Base-by-base conservation (phyloP, 495 filamentous ascomycete genomes). In the Bryoglossum gracile region DNA sequence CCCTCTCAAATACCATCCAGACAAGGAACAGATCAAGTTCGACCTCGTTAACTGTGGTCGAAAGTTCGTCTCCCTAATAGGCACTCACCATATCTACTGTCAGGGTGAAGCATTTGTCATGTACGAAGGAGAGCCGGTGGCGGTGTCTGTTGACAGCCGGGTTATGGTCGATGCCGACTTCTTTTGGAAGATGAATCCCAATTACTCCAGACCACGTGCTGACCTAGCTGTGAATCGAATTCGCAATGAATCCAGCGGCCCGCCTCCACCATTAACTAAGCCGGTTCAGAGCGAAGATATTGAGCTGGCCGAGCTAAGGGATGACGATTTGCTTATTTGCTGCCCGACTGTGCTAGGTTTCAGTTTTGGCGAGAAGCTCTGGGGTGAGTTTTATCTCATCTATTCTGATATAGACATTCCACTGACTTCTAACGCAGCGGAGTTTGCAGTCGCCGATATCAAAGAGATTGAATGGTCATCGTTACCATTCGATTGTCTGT, bases 401-500 rank as follows among this genome's bases (percentile, higher is more conserved):
- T 39, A 39, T 39, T 39, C 3, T 35, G 17, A 35, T 18, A 39
- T 39, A 21, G 3, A 18, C 21, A 16, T 39, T 39, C 2, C 5
- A 39, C 37, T 48, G 18, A 48, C 14, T 30, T 43, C 17, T 28
- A 46, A 48, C 37, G 24, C 51, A 63, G 56, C 46, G 13, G 58
- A 62, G 47, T 62, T 62, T 53, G 46, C 48, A 17, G 51, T 64
- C 8, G 53, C 55, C 30, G 47, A 54, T 51, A 61, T 63, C 40
- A 35, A 49, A 23, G 36, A 61, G 14, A 59, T 59, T 45, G 24
- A 46, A 9, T 62, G 43, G 58, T 59, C 52, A 18, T 47, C 50
- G 37, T 37, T 49, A 22, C 34, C 52, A 32, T 63, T 63, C 40
- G 37, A 61, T 21, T 49, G 48, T 42, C 33, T 63, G 9, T 17